These are phyloP conservation scores for Cairneyella variabilis DNA, from an alignment of 495 filamentous ascomycete species.

Conservation along the genomic window DNA sequence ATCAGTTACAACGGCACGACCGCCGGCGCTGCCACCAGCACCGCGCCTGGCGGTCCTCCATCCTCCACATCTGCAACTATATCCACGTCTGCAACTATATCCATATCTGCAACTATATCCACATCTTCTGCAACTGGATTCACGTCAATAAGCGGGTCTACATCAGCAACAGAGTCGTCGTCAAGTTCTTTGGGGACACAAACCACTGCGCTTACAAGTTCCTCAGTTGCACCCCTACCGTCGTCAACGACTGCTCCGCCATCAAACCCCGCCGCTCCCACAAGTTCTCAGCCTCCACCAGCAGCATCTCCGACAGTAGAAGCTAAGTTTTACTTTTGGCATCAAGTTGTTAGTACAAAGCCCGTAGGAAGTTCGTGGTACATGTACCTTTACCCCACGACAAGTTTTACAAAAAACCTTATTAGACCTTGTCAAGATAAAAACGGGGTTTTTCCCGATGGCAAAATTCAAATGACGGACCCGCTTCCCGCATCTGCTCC, in stretches of 20 bases:
- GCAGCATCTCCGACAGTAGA: background rate
- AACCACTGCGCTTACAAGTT: background rate
- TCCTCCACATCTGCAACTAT: background rate
- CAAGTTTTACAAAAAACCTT: background rate
- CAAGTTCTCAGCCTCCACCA: background rate
- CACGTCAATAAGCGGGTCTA: no score
- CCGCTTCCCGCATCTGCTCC: no score
- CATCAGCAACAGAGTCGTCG: no score
- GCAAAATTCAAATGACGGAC: background rate
- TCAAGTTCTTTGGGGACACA: background rate
- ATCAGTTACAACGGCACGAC: slow-evolving; percentile 2
- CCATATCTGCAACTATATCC: background rate
- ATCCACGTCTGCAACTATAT: background rate
- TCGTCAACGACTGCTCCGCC: background rate
- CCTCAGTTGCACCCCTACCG: background rate
- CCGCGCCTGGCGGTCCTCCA: background rate
- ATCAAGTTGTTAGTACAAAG: background rate
- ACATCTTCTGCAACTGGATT: no score
- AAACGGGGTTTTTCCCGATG: background rate
- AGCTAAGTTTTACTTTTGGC: background rate
- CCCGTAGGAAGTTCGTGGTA: background rate
- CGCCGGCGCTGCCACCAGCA: background rate
- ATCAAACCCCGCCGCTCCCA: slow-evolving; percentile 1
- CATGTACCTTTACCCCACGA: background rate
- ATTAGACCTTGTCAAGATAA: background rate